Evolutionary conservation across 1,139 yeast species (phyloP).

Genomic region (Lodderomyces pseudojiufengensis): DNA sequence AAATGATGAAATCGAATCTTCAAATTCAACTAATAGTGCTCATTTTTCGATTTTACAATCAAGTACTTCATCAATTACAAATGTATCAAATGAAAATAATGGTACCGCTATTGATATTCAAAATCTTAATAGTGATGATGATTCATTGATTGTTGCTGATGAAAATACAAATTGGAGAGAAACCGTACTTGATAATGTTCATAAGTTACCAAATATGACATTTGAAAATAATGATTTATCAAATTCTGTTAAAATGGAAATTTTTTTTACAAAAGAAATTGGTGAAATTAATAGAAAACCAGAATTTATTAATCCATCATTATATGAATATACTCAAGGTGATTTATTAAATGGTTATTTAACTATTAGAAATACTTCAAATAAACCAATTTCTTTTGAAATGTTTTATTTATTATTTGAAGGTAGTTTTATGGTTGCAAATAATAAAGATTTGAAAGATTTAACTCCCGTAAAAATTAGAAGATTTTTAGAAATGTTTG

Average conservation of each 20-base stretch:
- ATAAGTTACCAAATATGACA: slow-evolving; percentile 32
- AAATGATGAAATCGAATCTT: slow-evolving; percentile 3
- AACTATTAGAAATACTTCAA: slow-evolving; percentile 25
- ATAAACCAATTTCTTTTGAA: slow-evolving; percentile 31
- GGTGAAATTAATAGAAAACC: slow-evolving; percentile 28
- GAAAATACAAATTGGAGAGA: slow-evolving; percentile 36
- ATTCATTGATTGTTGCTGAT: slow-evolving; percentile 21
- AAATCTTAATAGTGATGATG: too few relatives aligned
- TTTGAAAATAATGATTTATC: slow-evolving; percentile 25
- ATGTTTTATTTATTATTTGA: slow-evolving; percentile 43
- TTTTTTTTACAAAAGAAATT: slow-evolving; percentile 36
- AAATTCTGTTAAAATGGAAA: slow-evolving; percentile 24
- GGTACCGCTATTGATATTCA: too few relatives aligned
- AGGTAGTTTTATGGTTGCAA: slow-evolving; percentile 26
- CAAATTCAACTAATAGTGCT: slow-evolving; percentile 5
- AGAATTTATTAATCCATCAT: slow-evolving; percentile 30
- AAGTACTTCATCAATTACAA: too few relatives aligned
- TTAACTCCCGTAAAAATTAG: slow-evolving; percentile 15
- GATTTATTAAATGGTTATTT: slow-evolving; percentile 40
- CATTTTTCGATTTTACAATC: too few relatives aligned
- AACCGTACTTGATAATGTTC: slow-evolving; percentile 38
- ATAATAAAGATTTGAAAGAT: slow-evolving; percentile 10
- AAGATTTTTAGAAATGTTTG: slow-evolving; percentile 39
- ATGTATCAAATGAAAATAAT: too few relatives aligned
- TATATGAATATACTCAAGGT: slow-evolving; percentile 39